Base-by-base conservation (phyloP, 176 grass and related monocot genomes). In the Leersia perrieri region DNA sequence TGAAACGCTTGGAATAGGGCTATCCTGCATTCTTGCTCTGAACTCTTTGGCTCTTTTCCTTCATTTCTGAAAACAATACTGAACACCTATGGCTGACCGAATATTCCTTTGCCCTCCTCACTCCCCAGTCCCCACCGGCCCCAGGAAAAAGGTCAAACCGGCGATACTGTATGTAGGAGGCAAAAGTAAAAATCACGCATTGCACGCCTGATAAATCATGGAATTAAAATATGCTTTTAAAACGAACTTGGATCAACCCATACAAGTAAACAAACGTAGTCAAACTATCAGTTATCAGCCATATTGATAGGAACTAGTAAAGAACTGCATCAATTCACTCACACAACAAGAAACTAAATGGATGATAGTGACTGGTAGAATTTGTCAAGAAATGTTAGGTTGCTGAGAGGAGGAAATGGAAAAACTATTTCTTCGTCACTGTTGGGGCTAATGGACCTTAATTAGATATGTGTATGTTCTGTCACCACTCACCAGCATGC, bases 401-500 rank as follows among this genome's bases (percentile, higher is more conserved):
- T 66, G 22, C 57, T 10, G 11, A n/a, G n/a, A 63, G 35, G 45
- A 66, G 72, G 40, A 60, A 44, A 60, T 5, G 8, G 62, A 44
- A 5, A 79, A 30, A 38, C 3, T 39, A 11, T 74, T 73, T 5
- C 51, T 74, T n/a, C 68, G 67, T 65, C 38, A 45, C 44, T 40
- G 61, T 36, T 20, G 4, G 33, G 53, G 11, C 39, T 31, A 77
- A 23, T 63, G n/a, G 60, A 27, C 34, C 67, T 42, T 27, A 82
- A 29, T 72, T 42, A 66, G 60, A 83, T 27, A 76, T 83, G 40
- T 10, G 6, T 66, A 44, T 45, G 66, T 11, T 36, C 58, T 36
- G n/a, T 69, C 76, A 40, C 22, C 41, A 65, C 41, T 64, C 20
- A 72, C 3, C 69, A 58, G 75, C 29, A 4, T 72, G 57, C 32